Conservation (phyloP, 805 yeast species). For the Danielia oregonensis region DNA sequence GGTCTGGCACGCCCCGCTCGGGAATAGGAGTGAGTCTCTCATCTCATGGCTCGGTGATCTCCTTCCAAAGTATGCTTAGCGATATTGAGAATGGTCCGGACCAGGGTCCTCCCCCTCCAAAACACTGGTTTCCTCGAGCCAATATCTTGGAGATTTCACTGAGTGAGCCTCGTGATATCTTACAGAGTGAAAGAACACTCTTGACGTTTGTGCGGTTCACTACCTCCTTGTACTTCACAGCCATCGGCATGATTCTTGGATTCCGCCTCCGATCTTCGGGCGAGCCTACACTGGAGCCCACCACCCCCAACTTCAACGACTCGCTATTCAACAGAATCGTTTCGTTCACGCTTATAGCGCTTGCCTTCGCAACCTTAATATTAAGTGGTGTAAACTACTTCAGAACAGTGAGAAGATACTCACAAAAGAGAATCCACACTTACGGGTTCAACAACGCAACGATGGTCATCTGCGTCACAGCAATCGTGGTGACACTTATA, state of each 20-base stretch:
- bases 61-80: not conserved
- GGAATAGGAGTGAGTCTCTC: too few relatives aligned
- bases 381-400: slow-evolving; percentile 41
- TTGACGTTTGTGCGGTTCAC: slow-evolving; percentile 47
- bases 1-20: too few relatives aligned
- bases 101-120: not conserved
- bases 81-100: too few relatives aligned
- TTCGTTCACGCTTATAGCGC: slow-evolving; percentile 32
- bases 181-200: slow-evolving; percentile 53
- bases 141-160: slow-evolving; percentile 11
- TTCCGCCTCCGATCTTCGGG: slow-evolving; percentile 38
- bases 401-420: slow-evolving; percentile 42
- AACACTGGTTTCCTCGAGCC: slow-evolving; percentile 9
- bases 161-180: slow-evolving; percentile 50
- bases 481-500: slow-evolving; percentile 32
- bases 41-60: not conserved
- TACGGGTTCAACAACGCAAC: slow-evolving; percentile 28
- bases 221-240: slow-evolving; percentile 41
- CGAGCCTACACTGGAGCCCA: not conserved
- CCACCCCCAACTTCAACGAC: slow-evolving; percentile 2
- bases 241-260: slow-evolving; percentile 45
- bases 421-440: slow-evolving; percentile 38
- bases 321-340: slow-evolving; percentile 15
- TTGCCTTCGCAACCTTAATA: slow-evolving; percentile 36
- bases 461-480: slow-evolving; percentile 29